These are phyloP conservation scores for Mycothermus thermophilus DNA, from an alignment of 495 filamentous ascomycete species.

Conservation along the genomic window DNA sequence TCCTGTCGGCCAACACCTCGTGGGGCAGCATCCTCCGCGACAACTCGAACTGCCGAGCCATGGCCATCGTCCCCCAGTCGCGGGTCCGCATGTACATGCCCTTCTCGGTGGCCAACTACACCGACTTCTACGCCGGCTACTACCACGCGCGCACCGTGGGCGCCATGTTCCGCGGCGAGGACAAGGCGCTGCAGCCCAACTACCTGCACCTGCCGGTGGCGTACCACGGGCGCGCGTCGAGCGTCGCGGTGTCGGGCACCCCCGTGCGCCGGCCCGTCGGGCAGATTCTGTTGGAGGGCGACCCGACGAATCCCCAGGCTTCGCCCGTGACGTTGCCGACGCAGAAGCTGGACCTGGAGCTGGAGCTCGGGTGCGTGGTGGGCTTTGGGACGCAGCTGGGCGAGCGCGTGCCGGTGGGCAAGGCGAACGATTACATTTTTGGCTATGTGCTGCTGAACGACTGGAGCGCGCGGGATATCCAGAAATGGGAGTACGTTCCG, in stretches of 20 bases:
- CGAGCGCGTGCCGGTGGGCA: constrained; percentile 40
- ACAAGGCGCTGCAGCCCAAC: constrained; percentile 75
- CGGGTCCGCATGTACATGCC: constrained; percentile 63
- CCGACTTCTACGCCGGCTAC: constrained; percentile 89
- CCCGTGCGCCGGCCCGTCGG: constrained; percentile 64
- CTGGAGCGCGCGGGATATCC: constrained; percentile 86
- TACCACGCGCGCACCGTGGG: constrained; percentile 81
- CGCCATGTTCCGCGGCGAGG: constrained; percentile 64
- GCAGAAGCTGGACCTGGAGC: constrained; percentile 66
- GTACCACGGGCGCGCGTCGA: constrained; percentile 75
- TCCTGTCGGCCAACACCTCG: constrained; percentile 46
- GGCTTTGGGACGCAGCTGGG: constrained; percentile 53
- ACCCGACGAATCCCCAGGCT: constrained; percentile 38
- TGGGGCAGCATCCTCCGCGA: constrained; percentile 20
- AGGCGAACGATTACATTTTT: constrained; percentile 62
- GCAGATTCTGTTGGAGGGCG: constrained; percentile 58
- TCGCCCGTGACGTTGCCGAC: constrained; percentile 48
- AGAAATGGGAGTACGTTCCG: constrained; percentile 80
- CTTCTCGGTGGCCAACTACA: constrained; percentile 87
- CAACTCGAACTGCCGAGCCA: constrained; percentile 17
- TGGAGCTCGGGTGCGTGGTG: constrained; percentile 79
- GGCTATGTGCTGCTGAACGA: constrained; percentile 87
- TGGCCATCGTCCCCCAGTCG: constrained; percentile 35
- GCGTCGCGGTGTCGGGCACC: constrained; percentile 64
- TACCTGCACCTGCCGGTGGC: constrained; percentile 84